A percentile compares a stretch with the other conserved stretches of the same genome.
These are phyloP conservation scores for Kodamaea hsintzibuensis DNA, from an alignment of 805 yeast genomes.

Conservation along the genomic window DNA sequence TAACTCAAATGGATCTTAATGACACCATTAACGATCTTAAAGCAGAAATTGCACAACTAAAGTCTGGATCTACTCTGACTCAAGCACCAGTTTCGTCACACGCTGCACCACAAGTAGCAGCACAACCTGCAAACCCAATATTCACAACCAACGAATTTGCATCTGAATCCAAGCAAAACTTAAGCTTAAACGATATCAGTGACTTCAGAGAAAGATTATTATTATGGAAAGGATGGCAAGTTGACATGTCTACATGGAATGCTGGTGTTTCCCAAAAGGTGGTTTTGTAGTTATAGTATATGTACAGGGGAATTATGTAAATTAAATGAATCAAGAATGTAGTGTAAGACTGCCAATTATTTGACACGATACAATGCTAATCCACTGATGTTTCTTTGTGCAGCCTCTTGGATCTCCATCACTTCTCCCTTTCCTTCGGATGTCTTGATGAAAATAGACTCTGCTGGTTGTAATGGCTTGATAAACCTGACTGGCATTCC, in stretches of 20 bases:
- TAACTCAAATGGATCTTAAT: conserved; percentile 37
- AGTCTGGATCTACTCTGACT: background rate
- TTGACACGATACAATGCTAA: conserved; percentile 79
- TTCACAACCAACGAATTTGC: conserved; percentile 34
- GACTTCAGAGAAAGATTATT: conserved; percentile 58
- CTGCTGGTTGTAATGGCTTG: conserved; percentile 86
- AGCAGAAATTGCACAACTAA: conserved; percentile 18
- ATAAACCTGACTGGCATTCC: conserved; percentile 77
- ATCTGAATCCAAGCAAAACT: conserved; percentile 22
- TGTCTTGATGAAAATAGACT: conserved; percentile 69
- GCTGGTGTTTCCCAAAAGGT: conserved; percentile 49
- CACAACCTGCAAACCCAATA: conserved; percentile 30
- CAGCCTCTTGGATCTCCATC: conserved; percentile 84
- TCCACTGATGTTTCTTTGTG: conserved; percentile 68
- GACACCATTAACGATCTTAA: conserved; percentile 36
- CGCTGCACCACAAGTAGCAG: conserved; percentile 10
- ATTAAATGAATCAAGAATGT: background rate
- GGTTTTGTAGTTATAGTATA: conserved; percentile 19
- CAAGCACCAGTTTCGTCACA: conserved; percentile 5
- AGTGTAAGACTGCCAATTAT: conserved; percentile 21
- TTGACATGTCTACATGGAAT: conserved; percentile 85
- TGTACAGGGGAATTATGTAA: background rate
- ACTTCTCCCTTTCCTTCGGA: conserved; percentile 44
- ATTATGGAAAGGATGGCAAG: conserved; percentile 82
- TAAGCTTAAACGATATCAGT: conserved; percentile 32